Evolutionary conservation across 257 asterid genomes (phyloP).

Genomic region (Solanum etuberosum): DNA sequence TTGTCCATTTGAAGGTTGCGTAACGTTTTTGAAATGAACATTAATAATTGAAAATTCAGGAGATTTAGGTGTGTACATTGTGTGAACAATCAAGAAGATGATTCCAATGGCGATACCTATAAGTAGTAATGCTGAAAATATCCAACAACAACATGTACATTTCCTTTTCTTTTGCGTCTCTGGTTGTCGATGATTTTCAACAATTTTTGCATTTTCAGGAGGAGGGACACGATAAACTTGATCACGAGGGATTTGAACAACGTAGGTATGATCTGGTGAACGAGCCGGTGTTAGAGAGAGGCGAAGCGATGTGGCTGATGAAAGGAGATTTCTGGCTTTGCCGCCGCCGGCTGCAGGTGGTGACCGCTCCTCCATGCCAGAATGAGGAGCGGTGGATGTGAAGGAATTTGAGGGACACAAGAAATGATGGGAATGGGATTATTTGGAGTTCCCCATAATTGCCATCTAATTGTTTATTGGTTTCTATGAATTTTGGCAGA

Average conservation of each 20-base stretch:
- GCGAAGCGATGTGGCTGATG: neutral
- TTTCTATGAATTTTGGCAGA: neutral
- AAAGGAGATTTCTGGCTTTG: neutral
- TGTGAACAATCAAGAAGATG: conserved; percentile 1
- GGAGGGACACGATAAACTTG: conserved; percentile 79
- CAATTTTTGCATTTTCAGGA: conserved; percentile 55
- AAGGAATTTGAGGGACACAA: neutral
- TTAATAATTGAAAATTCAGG: conserved; percentile 30
- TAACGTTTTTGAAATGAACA: conserved; percentile 11
- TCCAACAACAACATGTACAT: conserved; percentile 7
- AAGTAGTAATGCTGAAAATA: conserved; percentile 2
- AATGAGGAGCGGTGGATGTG: conserved; percentile 41
- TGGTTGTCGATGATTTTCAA: conserved; percentile 21
- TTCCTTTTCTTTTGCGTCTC: neutral
- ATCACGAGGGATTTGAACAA: conserved; percentile 63
- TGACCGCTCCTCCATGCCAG: conserved; percentile 69
- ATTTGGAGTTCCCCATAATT: conserved; percentile 1
- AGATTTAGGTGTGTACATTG: conserved; percentile 26
- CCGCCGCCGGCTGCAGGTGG: conserved; percentile 2
- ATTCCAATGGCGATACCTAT: neutral
- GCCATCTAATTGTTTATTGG: neutral
- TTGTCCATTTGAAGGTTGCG: neutral
- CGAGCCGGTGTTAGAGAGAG: neutral
- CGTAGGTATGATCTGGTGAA: conserved; percentile 31
- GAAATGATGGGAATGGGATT: conserved; percentile 3